A percentile compares a stretch with the other conserved stretches of the same genome.
phyloP scores from a whole-genome alignment of 2,329 filamentous ascomycete genomes.

The Aureobasidium leucospermi region DNA sequence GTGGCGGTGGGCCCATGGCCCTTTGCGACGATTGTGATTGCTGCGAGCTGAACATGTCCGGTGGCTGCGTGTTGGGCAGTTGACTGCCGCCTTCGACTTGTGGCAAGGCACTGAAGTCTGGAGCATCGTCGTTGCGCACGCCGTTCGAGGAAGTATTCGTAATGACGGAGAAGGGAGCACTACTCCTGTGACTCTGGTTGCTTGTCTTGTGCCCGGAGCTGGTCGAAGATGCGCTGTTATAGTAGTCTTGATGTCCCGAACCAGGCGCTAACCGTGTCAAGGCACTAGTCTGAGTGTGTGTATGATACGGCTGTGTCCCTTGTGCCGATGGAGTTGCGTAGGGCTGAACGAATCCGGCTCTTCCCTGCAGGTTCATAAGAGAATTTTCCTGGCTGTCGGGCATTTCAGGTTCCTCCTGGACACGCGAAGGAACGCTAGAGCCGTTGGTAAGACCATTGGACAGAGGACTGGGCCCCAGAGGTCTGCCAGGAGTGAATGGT shows the following conservation, averaged over 20 bases:
- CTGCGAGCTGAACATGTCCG: constrained; percentile 23
- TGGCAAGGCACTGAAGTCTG: constrained; percentile 48
- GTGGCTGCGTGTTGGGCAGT: constrained; percentile 57
- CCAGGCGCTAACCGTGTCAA: constrained; percentile 53
- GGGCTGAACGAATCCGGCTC: constrained; percentile 25
- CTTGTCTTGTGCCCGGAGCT: constrained; percentile 70
- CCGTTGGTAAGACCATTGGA: constrained; percentile 51
- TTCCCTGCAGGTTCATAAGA: constrained; percentile 23
- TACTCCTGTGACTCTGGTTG: constrained; percentile 33
- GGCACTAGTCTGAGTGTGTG: constrained; percentile 56
- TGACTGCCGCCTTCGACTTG: constrained; percentile 45
- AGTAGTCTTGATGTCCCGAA: constrained; percentile 53
- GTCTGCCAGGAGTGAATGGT: constrained; percentile 43
- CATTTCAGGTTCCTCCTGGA: constrained; percentile 39
- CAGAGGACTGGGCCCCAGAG: constrained; percentile 51
- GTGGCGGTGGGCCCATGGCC: constrained; percentile 27
- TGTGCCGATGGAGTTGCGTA: constrained; percentile 21
- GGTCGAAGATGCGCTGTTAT: constrained; percentile 87
- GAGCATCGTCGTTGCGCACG: constrained; percentile 39
- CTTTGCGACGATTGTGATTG: constrained; percentile 28
- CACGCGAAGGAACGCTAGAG: constrained; percentile 31
- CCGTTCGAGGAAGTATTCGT: constrained; percentile 52
- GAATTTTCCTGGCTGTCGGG: constrained; percentile 33
- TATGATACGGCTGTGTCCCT: constrained; percentile 39
- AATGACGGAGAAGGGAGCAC: constrained; percentile 44